Evolutionary conservation across 2,329 filamentous ascomycete genomes (phyloP).

Genomic region (Xylariaceae sp.): DNA sequence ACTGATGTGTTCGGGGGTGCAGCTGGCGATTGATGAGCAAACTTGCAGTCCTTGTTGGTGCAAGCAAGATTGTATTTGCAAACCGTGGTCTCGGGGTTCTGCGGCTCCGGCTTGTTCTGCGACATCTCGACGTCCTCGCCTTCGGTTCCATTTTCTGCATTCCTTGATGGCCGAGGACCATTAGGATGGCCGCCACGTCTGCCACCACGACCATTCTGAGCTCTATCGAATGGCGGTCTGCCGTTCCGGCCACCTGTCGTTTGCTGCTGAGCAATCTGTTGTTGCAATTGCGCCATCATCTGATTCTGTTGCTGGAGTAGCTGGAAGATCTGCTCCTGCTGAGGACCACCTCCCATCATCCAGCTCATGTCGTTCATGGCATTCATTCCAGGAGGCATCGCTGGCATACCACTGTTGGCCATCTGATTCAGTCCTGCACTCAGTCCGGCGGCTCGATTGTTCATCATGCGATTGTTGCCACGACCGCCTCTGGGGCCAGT

Average conservation of each 20-base stretch:
- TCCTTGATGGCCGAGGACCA: conserved; percentile 33
- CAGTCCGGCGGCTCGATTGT: conserved; percentile 48
- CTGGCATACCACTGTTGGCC: conserved; percentile 37
- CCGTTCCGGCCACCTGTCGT: conserved; percentile 45
- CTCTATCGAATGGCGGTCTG: conserved; percentile 71
- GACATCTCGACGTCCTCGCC: conserved; percentile 63
- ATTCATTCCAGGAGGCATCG: conserved; percentile 38
- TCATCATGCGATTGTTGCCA: conserved; percentile 48
- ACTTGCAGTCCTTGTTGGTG: conserved; percentile 85
- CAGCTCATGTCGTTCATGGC: conserved; percentile 43
- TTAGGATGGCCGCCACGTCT: conserved; percentile 33
- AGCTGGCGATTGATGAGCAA: conserved; percentile 89
- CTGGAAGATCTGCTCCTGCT: conserved; percentile 70
- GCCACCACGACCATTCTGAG: conserved; percentile 54
- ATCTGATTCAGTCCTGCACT: conserved; percentile 43
- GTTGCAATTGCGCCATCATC: conserved; percentile 75
- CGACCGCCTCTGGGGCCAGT: conserved; percentile 63
- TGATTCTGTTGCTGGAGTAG: conserved; percentile 83
- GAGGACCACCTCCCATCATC: conserved; percentile 51
- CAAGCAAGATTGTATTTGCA: conserved; percentile 91
- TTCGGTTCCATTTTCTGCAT: conserved; percentile 35
- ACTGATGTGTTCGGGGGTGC: conserved; percentile 73
- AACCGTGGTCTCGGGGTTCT: conserved; percentile 60
- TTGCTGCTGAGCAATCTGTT: conserved; percentile 56
- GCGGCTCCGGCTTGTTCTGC: conserved; percentile 49